Percentiles rank a stretch among this genome's conserved stretches.
phyloP scores from a whole-genome alignment of 306 rosid species.

The Fragaria ananassa region DNA sequence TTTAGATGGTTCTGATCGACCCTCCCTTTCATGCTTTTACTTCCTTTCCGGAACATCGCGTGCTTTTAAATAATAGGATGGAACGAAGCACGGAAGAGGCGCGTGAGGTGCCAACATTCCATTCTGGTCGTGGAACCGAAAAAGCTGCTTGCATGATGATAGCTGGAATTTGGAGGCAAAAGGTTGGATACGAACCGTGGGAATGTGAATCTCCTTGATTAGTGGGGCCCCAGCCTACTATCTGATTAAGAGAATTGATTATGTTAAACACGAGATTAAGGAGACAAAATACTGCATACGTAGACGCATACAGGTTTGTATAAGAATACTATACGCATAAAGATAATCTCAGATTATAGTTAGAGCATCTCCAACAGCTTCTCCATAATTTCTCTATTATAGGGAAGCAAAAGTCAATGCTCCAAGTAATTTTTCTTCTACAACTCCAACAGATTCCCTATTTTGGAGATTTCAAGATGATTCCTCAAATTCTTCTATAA shows the following conservation, averaged over 20 bases:
- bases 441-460: too few relatives aligned
- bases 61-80: background rate
- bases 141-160: background rate
- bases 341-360: background rate
- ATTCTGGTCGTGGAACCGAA: background rate
- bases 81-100: background rate
- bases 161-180: constrained; percentile 23
- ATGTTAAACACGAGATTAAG: background rate
- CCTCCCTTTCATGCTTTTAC: background rate
- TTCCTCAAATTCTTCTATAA: too few relatives aligned
- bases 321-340: background rate
- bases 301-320: background rate
- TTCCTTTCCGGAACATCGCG: background rate
- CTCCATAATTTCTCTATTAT: too few relatives aligned
- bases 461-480: too few relatives aligned
- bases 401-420: too few relatives aligned
- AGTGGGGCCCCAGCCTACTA: background rate
- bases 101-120: constrained; percentile 3
- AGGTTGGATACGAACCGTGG: constrained; percentile 19
- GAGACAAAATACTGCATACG: background rate
- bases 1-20: background rate
- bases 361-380: too few relatives aligned
- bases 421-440: too few relatives aligned
- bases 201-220: background rate
- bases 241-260: background rate